Evolutionary conservation across 768 basidiomycete species (phyloP).

Genomic region (Termitomyces sp.): DNA sequence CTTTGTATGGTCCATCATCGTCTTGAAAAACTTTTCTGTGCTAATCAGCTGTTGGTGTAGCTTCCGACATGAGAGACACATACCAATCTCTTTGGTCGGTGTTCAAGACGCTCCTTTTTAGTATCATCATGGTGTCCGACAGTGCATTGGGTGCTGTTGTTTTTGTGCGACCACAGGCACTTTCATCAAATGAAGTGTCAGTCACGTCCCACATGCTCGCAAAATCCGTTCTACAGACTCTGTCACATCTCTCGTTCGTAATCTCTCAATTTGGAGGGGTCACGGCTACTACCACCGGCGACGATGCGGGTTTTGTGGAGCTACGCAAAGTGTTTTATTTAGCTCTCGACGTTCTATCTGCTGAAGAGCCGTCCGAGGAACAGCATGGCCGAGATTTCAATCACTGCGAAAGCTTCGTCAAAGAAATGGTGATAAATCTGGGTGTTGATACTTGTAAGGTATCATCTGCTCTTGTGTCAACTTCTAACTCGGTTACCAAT

Average conservation of each 20-base stretch:
- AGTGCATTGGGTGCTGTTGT: slow-evolving; percentile 49
- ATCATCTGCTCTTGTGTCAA: neutral
- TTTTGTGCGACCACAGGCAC: slow-evolving; percentile 38
- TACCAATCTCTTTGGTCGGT: slow-evolving; percentile 55
- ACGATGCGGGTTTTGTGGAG: slow-evolving; percentile 57
- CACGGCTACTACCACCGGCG: slow-evolving; percentile 34
- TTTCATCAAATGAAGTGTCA: slow-evolving; percentile 8
- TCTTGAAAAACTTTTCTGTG: neutral
- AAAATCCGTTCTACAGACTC: slow-evolving; percentile 44
- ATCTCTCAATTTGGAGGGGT: slow-evolving; percentile 79
- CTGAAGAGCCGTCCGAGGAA: slow-evolving; percentile 22
- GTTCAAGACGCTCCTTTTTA: slow-evolving; percentile 75
- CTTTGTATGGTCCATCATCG: slow-evolving; percentile 21
- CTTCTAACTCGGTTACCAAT: neutral
- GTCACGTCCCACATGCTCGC: slow-evolving; percentile 36
- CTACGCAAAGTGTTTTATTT: slow-evolving; percentile 73
- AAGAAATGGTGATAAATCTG: slow-evolving; percentile 13
- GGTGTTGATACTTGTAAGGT: slow-evolving; percentile 9
- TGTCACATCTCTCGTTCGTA: slow-evolving; percentile 70
- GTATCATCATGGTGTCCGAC: slow-evolving; percentile 63
- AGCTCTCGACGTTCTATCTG: slow-evolving; percentile 65
- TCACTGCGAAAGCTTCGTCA: slow-evolving; percentile 25
- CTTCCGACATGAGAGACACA: slow-evolving; percentile 37
- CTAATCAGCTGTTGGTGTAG: slow-evolving; percentile 19
- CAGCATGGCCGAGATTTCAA: slow-evolving; percentile 21